These are phyloP conservation scores for Russula lepida DNA, from an alignment of 768 basidiomycete genomes.

Conservation along the genomic window DNA sequence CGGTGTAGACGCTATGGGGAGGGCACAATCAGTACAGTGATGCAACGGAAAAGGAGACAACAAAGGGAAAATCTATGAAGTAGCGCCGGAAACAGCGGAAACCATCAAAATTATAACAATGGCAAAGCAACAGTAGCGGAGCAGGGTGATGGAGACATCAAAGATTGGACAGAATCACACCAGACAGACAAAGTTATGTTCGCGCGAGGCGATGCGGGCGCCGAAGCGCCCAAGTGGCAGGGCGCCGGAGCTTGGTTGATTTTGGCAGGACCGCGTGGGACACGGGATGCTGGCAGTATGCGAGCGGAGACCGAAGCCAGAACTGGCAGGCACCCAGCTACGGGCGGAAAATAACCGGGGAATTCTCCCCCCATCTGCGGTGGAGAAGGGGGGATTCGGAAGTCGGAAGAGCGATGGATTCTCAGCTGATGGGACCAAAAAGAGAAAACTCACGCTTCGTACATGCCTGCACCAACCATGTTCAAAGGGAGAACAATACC, in stretches of 20 bases:
- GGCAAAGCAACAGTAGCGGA: not conserved
- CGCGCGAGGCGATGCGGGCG: not conserved
- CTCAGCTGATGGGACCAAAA: not conserved
- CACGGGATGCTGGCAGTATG: too few relatives aligned
- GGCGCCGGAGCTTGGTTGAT: not conserved
- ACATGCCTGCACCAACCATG: slow-evolving; percentile 44
- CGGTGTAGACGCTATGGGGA: slow-evolving; percentile 48
- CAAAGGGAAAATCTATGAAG: not conserved
- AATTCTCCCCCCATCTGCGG: not conserved
- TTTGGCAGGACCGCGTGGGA: too few relatives aligned
- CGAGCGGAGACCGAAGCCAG: not conserved
- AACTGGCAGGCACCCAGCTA: not conserved
- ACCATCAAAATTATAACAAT: not conserved
- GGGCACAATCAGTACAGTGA: not conserved
- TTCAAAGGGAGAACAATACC: slow-evolving; percentile 54
- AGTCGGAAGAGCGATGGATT: not conserved
- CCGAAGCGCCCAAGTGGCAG: not conserved
- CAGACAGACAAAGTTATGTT: not conserved
- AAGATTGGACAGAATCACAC: not conserved
- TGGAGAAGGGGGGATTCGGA: too few relatives aligned
- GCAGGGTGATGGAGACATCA: not conserved
- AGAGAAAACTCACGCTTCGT: slow-evolving; percentile 47
- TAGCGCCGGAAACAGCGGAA: not conserved
- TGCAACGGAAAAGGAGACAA: not conserved
- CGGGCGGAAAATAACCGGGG: not conserved